These are phyloP conservation scores for Kwoniella newhampshirensis DNA, from an alignment of 768 basidiomycete species.

Conservation along the genomic window DNA sequence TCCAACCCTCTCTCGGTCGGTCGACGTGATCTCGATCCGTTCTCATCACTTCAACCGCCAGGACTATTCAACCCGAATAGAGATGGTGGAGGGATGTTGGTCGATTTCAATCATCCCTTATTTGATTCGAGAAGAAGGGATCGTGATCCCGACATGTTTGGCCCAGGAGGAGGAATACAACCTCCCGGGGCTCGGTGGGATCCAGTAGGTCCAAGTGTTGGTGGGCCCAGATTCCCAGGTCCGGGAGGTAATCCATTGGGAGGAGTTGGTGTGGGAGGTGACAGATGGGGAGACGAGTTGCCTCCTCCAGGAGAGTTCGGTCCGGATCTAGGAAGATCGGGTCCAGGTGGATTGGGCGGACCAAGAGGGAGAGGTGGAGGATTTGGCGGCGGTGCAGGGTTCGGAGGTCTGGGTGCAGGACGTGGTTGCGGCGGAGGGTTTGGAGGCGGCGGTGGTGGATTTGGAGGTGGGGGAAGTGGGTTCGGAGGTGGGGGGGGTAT, in stretches of 20 bases:
- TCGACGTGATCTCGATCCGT: conserved; percentile 48
- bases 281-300: conserved; percentile 48
- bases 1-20: conserved; percentile 44
- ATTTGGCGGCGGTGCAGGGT: conserved; percentile 18
- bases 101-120: conserved; percentile 51
- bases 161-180: conserved; percentile 49
- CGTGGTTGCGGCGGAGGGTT: conserved; percentile 7
- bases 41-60: conserved; percentile 31
- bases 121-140: conserved; percentile 42
- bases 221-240: conserved; percentile 25
- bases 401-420: conserved; percentile 15
- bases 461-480: conserved; percentile 23
- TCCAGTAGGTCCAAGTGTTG: conserved; percentile 26
- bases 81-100: conserved; percentile 47
- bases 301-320: conserved; percentile 50
- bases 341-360: conserved; percentile 16
- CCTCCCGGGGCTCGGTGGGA: conserved; percentile 53
- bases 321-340: conserved; percentile 45
- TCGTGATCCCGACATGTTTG: conserved; percentile 16
- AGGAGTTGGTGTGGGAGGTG: conserved; percentile 39
- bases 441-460: conserved; percentile 24
- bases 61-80: conserved; percentile 32
- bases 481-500: conserved; percentile 19
- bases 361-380: conserved; percentile 21
- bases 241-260: conserved; percentile 40